These are phyloP conservation scores for Pseudogymnoascus sp. DNA, from an alignment of 2,329 filamentous ascomycete species.

Conservation along the genomic window DNA sequence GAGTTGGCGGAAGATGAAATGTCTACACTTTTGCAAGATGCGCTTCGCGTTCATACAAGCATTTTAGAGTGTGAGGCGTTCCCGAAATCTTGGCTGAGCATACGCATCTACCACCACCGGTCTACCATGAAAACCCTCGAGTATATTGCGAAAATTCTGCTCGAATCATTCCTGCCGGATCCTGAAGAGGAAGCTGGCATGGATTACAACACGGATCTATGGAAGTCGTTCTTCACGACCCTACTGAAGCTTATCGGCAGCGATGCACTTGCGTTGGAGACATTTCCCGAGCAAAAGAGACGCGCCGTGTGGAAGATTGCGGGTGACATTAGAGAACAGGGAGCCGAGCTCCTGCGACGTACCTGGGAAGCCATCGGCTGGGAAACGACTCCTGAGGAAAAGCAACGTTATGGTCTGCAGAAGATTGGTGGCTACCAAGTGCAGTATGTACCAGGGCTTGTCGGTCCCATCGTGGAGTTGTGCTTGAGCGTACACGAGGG, in stretches of 20 bases:
- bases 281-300: slow-evolving; percentile 93
- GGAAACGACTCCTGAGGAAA: slow-evolving; percentile 79
- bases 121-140: slow-evolving; percentile 80
- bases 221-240: slow-evolving; percentile 88
- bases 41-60: slow-evolving; percentile 78
- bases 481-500: slow-evolving; percentile 94
- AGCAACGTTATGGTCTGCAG: slow-evolving; percentile 63
- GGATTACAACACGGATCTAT: slow-evolving; percentile 83
- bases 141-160: slow-evolving; percentile 68
- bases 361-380: slow-evolving; percentile 96
- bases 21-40: slow-evolving; percentile 65
- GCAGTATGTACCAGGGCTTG: slow-evolving; percentile 88
- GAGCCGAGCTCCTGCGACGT: slow-evolving; percentile 72
- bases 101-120: slow-evolving; percentile 88
- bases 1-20: slow-evolving; percentile 69
- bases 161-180: slow-evolving; percentile 77
- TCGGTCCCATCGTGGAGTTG: slow-evolving; percentile 84
- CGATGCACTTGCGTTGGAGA: slow-evolving; percentile 81
- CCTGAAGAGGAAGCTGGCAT: slow-evolving; percentile 73
- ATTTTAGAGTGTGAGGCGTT: slow-evolving; percentile 86
- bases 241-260: slow-evolving; percentile 84
- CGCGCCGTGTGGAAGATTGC: slow-evolving; percentile 98
- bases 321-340: slow-evolving; percentile 86
- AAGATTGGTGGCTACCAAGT: slow-evolving; percentile 96
- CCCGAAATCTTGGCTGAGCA: slow-evolving; percentile 80